Conservation (phyloP, 129 eudicot species). For the Flaveria trinervia region DNA sequence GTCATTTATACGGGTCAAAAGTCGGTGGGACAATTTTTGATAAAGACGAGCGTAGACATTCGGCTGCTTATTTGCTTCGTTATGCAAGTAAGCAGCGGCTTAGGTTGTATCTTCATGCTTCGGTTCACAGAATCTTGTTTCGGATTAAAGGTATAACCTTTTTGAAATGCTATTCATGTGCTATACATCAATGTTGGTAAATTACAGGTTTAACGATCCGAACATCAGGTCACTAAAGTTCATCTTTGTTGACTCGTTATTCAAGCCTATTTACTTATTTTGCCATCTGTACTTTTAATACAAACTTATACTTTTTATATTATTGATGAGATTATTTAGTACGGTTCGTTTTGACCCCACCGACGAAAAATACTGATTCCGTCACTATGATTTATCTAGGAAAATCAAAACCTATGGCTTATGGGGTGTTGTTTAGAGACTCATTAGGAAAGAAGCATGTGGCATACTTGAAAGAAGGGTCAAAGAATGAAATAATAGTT, state of each 20-base stretch:
- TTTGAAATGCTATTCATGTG: neutral
- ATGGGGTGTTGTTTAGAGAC: constrained; percentile 61
- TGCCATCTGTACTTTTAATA: too few relatives aligned
- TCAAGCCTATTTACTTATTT: neutral
- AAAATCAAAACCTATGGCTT: constrained; percentile 49
- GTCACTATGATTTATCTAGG: constrained; percentile 25
- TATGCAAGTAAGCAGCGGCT: constrained; percentile 54
- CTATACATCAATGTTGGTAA: neutral
- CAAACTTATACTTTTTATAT: too few relatives aligned
- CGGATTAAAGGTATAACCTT: constrained; percentile 43
- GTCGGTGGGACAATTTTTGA: constrained; percentile 70
- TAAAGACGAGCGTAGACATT: constrained; percentile 44
- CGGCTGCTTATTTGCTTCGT: constrained; percentile 61
- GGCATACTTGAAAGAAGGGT: constrained; percentile 48
- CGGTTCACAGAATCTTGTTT: constrained; percentile 58
- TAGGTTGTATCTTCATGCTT: constrained; percentile 54
- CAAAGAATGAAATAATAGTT: constrained; percentile 48
- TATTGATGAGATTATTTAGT: too few relatives aligned
- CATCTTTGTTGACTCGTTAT: neutral
- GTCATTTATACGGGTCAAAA: constrained; percentile 61
- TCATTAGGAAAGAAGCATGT: constrained; percentile 46
- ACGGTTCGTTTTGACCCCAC: too few relatives aligned
- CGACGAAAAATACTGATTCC: neutral
- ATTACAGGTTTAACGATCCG: neutral
- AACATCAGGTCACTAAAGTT: neutral